These are phyloP conservation scores for Schizothecium vesticola DNA, from an alignment of 495 filamentous ascomycete genomes.

Conservation along the genomic window DNA sequence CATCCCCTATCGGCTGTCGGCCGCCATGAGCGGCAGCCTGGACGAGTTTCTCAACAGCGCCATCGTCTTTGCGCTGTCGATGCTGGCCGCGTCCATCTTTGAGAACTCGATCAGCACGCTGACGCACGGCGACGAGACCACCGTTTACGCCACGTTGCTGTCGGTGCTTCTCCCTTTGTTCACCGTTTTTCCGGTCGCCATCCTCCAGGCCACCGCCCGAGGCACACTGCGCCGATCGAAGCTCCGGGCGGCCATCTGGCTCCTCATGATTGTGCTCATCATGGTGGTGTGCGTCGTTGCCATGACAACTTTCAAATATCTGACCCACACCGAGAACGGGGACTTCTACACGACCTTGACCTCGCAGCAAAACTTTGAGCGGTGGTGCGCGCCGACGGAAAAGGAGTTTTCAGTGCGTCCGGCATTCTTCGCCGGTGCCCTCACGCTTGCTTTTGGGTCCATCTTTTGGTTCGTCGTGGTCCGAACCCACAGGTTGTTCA, in stretches of 20 bases:
- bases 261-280: not conserved
- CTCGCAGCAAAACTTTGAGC: slow-evolving; percentile 1
- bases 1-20: not conserved
- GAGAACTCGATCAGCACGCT: not conserved
- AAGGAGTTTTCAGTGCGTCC: slow-evolving; percentile 1
- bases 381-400: slow-evolving; percentile 2
- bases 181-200: slow-evolving; percentile 6
- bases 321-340: not conserved
- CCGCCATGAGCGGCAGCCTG: not conserved
- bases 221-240: not conserved
- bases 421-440: not conserved
- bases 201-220: slow-evolving; percentile 1
- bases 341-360: not conserved
- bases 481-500: not conserved
- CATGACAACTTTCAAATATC: not conserved
- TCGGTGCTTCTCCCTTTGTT: not conserved
- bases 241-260: not conserved
- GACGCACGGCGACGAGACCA: not conserved
- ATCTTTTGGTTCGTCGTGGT: not conserved
- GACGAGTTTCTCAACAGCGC: slow-evolving; percentile 7
- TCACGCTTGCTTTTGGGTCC: not conserved
- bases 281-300: not conserved
- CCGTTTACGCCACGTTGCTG: slow-evolving; percentile 2
- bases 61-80: slow-evolving; percentile 1
- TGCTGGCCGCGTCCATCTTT: slow-evolving; percentile 4